These are phyloP conservation scores for Cadophora malorum DNA, from an alignment of 2,329 filamentous ascomycete species.

Conservation along the genomic window DNA sequence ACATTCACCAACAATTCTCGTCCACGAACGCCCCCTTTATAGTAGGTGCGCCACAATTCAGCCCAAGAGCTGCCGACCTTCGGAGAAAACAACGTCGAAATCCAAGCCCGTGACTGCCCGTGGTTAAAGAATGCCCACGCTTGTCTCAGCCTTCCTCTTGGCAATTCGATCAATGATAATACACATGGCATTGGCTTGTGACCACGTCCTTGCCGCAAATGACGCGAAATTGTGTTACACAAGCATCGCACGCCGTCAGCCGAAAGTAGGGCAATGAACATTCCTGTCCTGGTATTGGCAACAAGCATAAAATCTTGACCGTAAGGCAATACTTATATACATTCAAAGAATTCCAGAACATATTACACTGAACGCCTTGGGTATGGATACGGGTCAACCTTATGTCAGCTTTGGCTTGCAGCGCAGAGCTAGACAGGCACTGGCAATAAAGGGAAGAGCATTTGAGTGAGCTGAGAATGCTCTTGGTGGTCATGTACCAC, in stretches of 20 bases:
- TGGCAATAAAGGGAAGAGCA: not conserved
- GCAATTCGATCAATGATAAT: not conserved
- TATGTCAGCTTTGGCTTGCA: not conserved
- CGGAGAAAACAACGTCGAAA: not conserved
- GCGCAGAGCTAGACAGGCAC: not conserved
- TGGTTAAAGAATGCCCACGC: not conserved
- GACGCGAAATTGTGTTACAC: not conserved
- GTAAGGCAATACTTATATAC: too few species aligned
- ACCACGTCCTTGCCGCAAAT: not conserved
- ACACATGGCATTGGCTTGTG: conserved; percentile 7
- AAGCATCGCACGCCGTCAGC: not conserved
- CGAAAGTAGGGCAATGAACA: not conserved
- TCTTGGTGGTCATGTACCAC: not conserved
- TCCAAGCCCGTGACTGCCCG: not conserved
- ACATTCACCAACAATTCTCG: not conserved
- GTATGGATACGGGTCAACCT: not conserved
- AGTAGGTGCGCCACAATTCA: conserved; percentile 4
- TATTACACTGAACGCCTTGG: too few species aligned
- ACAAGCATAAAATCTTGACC: too few species aligned
- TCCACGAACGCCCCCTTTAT: not conserved
- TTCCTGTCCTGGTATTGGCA: too few species aligned
- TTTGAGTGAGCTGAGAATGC: not conserved
- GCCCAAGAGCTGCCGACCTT: conserved; percentile 1
- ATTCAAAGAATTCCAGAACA: not conserved
- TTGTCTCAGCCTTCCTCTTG: conserved; percentile 13